Base-by-base conservation (phyloP, 768 basidiomycete species). In the Suillus plorans region DNA sequence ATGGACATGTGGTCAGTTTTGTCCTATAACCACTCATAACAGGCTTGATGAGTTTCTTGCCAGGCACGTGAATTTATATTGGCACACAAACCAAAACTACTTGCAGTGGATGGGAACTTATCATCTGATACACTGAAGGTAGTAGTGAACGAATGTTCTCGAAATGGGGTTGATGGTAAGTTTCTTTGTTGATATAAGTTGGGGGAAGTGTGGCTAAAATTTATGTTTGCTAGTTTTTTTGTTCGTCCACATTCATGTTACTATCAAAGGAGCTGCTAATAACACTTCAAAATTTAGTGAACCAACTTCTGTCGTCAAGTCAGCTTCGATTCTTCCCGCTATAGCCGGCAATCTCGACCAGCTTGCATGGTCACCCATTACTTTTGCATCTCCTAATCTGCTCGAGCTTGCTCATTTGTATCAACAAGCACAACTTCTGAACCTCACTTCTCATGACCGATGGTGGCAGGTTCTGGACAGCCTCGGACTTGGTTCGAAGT, bases 291-390 rank as follows among this genome's bases (percentile, higher is more conserved):
- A 58, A 61, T 65, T n/a, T 67, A 93, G 92, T 74, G 97, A 99
- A 76, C 97, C 97, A 1, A 99, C 97, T 1, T 97, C 95, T 0
- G 82, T 90, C n/a, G 77, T 83, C 53, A 99, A 99, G 78, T 89
- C 92, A 0, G 79, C 81, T 2, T 79, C 82, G 3, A 87, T 99
- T 64, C 72, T 97, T 6, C 83, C 87, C 0, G 87, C 92, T 0
- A 75, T 91, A 59, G 72, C 78, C 5, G 75, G 81, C 16, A 79
- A 77, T 39, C 53, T 80, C 8, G 67, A 80, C 55, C 72, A 72
- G 52, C 64, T 62, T 65, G 63, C 68, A 8, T 70, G 68, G 53
- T 72, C 87, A 5, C 85, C 88, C 3, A 78, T 97, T 55, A 79
- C 88, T 3, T 93, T 88, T 69, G 83, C 88, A 55, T 91, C 96